A percentile compares a stretch with the other conserved stretches of the same genome.
These are phyloP conservation scores for Apiospora phragmitis DNA, from an alignment of 2,329 filamentous ascomycete genomes.

Conservation along the genomic window DNA sequence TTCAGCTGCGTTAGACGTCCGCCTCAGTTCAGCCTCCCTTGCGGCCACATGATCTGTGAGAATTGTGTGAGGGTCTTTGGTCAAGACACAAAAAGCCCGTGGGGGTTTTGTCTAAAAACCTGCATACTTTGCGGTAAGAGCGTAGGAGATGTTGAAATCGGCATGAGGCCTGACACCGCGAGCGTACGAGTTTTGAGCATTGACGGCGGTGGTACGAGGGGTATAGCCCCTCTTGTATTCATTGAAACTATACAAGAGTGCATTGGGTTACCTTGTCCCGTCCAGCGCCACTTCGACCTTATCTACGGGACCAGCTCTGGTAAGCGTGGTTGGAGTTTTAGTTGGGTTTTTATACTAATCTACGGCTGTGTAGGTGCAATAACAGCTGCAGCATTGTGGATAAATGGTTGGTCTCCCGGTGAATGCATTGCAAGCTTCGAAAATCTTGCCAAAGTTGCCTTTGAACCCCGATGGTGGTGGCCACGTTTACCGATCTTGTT, in stretches of 20 bases:
- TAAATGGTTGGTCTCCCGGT: neutral
- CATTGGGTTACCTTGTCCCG: slow-evolving; percentile 18
- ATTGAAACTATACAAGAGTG: slow-evolving; percentile 22
- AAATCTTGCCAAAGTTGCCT: neutral
- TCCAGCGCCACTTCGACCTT: slow-evolving; percentile 27
- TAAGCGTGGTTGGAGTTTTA: slow-evolving; percentile 11
- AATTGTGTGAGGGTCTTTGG: slow-evolving; percentile 32
- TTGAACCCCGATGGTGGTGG: neutral
- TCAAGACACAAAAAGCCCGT: slow-evolving; percentile 17
- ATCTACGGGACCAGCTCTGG: slow-evolving; percentile 26
- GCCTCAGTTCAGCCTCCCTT: slow-evolving; percentile 31
- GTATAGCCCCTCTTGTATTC: slow-evolving; percentile 25
- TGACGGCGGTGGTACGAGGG: slow-evolving; percentile 34
- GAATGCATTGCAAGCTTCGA: slow-evolving; percentile 11
- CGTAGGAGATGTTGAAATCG: slow-evolving; percentile 19
- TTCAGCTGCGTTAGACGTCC: slow-evolving; percentile 29
- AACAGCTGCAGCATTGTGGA: neutral
- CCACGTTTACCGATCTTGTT: slow-evolving; percentile 15
- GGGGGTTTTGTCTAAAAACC: slow-evolving; percentile 24
- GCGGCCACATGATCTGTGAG: slow-evolving; percentile 35
- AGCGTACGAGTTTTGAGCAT: slow-evolving; percentile 34
- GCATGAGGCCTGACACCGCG: slow-evolving; percentile 33
- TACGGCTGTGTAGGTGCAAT: slow-evolving; percentile 11
- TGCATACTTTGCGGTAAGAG: slow-evolving; percentile 30
- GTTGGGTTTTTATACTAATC: neutral